Evolutionary conservation across 164 flowering plant genomes (phyloP), one percentile per base, ranked within the genome.

Genomic region (Annona cherimola): DNA sequence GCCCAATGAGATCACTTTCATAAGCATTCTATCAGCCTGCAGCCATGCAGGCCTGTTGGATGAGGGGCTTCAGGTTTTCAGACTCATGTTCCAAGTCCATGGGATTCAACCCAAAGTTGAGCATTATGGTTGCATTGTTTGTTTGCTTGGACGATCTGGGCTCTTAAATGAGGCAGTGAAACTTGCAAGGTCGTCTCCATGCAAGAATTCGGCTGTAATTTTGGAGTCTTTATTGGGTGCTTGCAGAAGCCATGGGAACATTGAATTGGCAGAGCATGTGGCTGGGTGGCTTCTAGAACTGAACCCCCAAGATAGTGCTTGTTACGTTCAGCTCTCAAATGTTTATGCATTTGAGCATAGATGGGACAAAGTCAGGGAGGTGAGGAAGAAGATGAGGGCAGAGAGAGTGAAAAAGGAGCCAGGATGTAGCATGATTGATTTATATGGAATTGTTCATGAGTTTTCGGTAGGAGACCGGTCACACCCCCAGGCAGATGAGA

Each of bases 141-240:
- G 86, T 69, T 86, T 87, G 20, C 79, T 87, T 60, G 83, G 86
- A 45, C 87, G 90, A 3, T 79, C 42, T 69, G 89, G 89, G 42
- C 69, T 74, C 70, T 75, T 87, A 5, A 79, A 81, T 39, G 88
- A 87, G 76, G 87, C 87, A 9, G 67, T 79, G 68, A 78, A 42
- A 42, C 71, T 85, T 80, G 72, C 78, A 39, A 68, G 74, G 46
- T 73, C 46, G n/a, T 72, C 77, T 78, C 78, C 80, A 45, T 45
- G 66, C 57, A 73, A 18, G 39, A 69, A 73, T n/a, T n/a, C 79
- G 9, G 79, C 84, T 14, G 82, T 86, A 70, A 78, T 82, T 73
- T 87, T 88, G 90, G 90, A 87, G 75, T 88, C 88, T 42, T 71
- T 87, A 16, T 80, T 87, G 60, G 79, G 84, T 62, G 82, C 84